phyloP scores from a whole-genome alignment of 1,284 basidiomycete genomes.

The Fomitopsis palustris region DNA sequence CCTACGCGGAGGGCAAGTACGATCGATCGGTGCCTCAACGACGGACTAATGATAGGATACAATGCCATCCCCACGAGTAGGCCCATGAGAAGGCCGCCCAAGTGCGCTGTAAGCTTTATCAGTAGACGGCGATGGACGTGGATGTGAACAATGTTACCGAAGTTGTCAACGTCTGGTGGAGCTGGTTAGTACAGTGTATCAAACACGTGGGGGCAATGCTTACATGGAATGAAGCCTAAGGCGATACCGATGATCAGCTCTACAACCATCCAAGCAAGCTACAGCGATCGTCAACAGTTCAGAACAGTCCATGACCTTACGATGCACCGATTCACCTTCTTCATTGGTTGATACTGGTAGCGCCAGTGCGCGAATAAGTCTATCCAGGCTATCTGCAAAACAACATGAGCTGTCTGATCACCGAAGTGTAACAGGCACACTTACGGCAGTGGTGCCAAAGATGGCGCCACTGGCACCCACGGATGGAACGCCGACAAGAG shows the following conservation, averaged over 20 bases:
- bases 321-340: slow-evolving; percentile 49
- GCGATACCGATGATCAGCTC: slow-evolving; percentile 85
- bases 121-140: background rate
- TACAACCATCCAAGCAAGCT: slow-evolving; percentile 79
- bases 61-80: slow-evolving; percentile 79
- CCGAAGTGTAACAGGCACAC: slow-evolving; percentile 15
- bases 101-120: slow-evolving; percentile 49
- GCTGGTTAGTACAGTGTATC: slow-evolving; percentile 7
- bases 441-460: slow-evolving; percentile 85
- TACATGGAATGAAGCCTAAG: slow-evolving; percentile 81
- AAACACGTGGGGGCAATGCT: slow-evolving; percentile 21
- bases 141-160: slow-evolving; percentile 42
- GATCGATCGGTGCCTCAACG: slow-evolving; percentile 69
- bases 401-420: slow-evolving; percentile 1
- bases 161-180: slow-evolving; percentile 67
- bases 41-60: slow-evolving; percentile 85
- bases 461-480: slow-evolving; percentile 93
- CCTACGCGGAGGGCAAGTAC: slow-evolving; percentile 73
- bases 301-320: background rate
- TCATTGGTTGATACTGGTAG: slow-evolving; percentile 76
- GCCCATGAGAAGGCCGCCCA: slow-evolving; percentile 83
- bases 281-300: background rate
- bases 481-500: slow-evolving; percentile 87
- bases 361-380: slow-evolving; percentile 93
- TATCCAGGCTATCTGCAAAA: slow-evolving; percentile 67